These are phyloP conservation scores for Talaromyces pinophilus DNA, from an alignment of 2,329 filamentous ascomycete species.

Conservation along the genomic window DNA sequence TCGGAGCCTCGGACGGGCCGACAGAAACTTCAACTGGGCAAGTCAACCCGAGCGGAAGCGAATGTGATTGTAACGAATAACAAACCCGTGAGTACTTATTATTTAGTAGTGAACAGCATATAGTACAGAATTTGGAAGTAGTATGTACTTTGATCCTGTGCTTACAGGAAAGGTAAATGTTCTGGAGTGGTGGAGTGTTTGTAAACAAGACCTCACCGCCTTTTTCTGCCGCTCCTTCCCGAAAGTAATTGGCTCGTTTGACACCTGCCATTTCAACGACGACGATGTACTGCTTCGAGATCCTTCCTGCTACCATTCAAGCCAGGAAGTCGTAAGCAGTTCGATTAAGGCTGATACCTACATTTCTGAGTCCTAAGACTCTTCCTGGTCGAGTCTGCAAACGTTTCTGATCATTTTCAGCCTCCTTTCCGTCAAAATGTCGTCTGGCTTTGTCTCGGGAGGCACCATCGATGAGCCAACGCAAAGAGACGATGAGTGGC, in stretches of 20 bases:
- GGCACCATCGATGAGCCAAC: conserved; percentile 45
- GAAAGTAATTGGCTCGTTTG: conserved; percentile 14
- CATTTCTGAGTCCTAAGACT: background rate
- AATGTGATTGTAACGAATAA: background rate
- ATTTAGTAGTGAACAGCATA: background rate
- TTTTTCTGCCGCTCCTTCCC: conserved; percentile 22
- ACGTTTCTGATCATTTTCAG: background rate
- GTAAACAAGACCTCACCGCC: conserved; percentile 16
- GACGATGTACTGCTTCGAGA: background rate
- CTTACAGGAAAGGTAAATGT: background rate
- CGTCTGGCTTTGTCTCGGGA: conserved; percentile 49
- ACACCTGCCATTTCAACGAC: background rate
- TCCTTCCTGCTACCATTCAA: background rate
- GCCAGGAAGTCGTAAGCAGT: background rate
- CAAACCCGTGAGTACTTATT: background rate
- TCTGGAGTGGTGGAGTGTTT: background rate
- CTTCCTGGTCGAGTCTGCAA: background rate
- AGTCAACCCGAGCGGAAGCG: background rate
- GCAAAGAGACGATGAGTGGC: conserved; percentile 48
- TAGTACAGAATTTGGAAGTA: background rate
- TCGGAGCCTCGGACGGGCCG: background rate
- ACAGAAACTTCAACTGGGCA: background rate
- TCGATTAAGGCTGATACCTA: background rate
- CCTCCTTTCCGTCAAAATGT: conserved; percentile 36
- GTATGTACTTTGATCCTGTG: background rate